phyloP scores from a whole-genome alignment of 257 asterid species.

The Solanum phureja region DNA sequence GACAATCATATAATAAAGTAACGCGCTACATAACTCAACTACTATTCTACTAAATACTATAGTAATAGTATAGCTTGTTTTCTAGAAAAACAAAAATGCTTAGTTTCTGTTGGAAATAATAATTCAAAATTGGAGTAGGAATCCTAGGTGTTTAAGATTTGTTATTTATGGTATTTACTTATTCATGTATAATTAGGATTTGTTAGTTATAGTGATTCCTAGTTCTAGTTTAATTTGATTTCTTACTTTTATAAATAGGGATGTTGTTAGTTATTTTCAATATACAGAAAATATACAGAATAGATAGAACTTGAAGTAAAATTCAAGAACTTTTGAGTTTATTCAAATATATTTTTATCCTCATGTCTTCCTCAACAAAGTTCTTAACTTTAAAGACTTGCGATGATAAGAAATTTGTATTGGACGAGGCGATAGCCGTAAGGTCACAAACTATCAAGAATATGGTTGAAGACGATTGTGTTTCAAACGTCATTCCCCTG shows the following conservation, averaged over 20 bases:
- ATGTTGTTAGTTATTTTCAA: not conserved
- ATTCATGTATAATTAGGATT: too few relatives aligned
- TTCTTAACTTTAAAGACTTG: not conserved
- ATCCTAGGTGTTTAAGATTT: fast-evolving
- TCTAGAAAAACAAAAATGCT: not conserved
- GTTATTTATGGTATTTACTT: too few relatives aligned
- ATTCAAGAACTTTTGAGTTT: not conserved
- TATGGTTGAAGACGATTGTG: not conserved
- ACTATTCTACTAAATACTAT: not conserved
- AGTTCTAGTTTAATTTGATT: not conserved
- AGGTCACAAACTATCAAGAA: not conserved
- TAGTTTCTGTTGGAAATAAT: not conserved
- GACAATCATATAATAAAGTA: not conserved
- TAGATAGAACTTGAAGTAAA: not conserved
- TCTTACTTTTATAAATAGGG: not conserved
- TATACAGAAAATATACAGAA: too few relatives aligned
- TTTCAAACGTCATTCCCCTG: not conserved
- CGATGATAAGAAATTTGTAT: not conserved
- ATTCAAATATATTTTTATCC: not conserved
- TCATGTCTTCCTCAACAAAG: not conserved
- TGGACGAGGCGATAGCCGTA: not conserved
- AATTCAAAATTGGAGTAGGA: too few relatives aligned
- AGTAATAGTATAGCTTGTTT: not conserved
- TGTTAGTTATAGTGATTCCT: not conserved
- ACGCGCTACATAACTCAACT: not conserved